These are phyloP conservation scores for Acacia crassicarpa DNA, from an alignment of 306 rosid species.

Conservation along the genomic window DNA sequence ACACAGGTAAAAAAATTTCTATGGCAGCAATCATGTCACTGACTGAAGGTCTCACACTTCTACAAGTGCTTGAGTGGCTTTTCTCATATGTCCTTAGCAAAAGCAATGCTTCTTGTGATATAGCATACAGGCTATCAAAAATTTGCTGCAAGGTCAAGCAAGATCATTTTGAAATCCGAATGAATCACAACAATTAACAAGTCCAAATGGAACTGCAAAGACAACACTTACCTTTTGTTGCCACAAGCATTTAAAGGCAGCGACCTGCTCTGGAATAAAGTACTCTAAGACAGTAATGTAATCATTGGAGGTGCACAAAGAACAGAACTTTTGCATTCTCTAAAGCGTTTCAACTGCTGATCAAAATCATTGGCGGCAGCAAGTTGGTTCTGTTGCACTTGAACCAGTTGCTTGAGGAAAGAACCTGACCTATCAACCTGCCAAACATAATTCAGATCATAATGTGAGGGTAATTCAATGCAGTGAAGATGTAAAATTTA, in stretches of 20 bases:
- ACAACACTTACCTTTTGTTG: constrained; percentile 67
- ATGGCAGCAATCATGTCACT: constrained; percentile 51
- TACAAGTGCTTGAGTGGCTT: constrained; percentile 65
- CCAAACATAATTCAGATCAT: constrained; percentile 25
- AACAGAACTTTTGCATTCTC: constrained; percentile 53
- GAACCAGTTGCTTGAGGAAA: constrained; percentile 68
- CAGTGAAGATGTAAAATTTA: constrained; percentile 12
- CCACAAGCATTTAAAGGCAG: constrained; percentile 76
- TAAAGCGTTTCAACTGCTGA: constrained; percentile 58
- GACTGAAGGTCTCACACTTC: constrained; percentile 43
- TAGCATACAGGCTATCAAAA: constrained; percentile 64
- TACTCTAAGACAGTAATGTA: constrained; percentile 28
- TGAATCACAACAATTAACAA: constrained; percentile 12
- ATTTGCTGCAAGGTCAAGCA: constrained; percentile 62
- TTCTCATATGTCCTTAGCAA: constrained; percentile 53
- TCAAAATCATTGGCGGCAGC: constrained; percentile 56
- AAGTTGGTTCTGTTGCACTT: constrained; percentile 73
- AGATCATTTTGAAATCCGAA: constrained; percentile 1
- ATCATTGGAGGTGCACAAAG: constrained; percentile 41
- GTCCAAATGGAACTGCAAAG: neutral
- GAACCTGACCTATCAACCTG: constrained; percentile 70
- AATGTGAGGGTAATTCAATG: too few relatives aligned
- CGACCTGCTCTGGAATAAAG: constrained; percentile 52
- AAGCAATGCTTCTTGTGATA: constrained; percentile 57
- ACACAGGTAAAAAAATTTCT: constrained; percentile 56